Evolutionary conservation across 1,284 basidiomycete genomes (phyloP).

Genomic region (Puccinia hordei): DNA sequence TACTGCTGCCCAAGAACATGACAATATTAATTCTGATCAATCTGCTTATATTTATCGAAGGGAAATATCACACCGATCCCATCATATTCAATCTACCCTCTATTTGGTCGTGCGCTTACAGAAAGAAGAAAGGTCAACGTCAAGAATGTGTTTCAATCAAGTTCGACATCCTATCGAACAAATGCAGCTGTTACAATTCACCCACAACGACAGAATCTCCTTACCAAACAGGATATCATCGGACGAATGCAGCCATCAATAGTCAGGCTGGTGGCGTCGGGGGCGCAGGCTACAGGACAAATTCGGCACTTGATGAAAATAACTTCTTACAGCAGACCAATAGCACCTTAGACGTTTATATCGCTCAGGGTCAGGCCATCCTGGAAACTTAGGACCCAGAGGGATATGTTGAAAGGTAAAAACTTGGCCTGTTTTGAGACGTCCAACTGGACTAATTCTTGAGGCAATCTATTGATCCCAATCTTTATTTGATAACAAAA

Average conservation of each 20-base stretch:
- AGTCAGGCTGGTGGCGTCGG: not conserved
- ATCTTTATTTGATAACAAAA: not conserved
- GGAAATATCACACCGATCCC: no score
- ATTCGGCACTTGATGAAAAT: slow-evolving; percentile 76
- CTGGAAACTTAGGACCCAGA: slow-evolving; percentile 82
- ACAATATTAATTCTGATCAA: no score
- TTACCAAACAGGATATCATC: slow-evolving; percentile 58
- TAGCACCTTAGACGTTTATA: slow-evolving; percentile 77
- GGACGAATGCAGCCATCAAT: slow-evolving; percentile 36
- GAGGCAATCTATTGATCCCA: not conserved
- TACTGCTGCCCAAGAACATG: no score
- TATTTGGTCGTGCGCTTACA: not conserved
- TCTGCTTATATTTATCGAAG: no score
- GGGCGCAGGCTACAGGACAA: slow-evolving; percentile 16
- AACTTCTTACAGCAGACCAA: slow-evolving; percentile 80
- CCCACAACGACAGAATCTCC: slow-evolving; percentile 62
- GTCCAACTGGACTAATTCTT: no score
- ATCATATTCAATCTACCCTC: no score
- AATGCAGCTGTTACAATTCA: slow-evolving; percentile 58
- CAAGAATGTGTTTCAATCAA: slow-evolving; percentile 33
- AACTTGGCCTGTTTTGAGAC: no score
- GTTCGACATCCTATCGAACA: slow-evolving; percentile 60
- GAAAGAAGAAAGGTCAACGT: slow-evolving; percentile 47
- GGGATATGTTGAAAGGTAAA: slow-evolving; percentile 80
- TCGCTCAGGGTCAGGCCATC: slow-evolving; percentile 84